Evolutionary conservation across 106 monocot genomes (phyloP), one percentile per base, ranked within the genome.

Genomic region (Xerophyta viscosa): DNA sequence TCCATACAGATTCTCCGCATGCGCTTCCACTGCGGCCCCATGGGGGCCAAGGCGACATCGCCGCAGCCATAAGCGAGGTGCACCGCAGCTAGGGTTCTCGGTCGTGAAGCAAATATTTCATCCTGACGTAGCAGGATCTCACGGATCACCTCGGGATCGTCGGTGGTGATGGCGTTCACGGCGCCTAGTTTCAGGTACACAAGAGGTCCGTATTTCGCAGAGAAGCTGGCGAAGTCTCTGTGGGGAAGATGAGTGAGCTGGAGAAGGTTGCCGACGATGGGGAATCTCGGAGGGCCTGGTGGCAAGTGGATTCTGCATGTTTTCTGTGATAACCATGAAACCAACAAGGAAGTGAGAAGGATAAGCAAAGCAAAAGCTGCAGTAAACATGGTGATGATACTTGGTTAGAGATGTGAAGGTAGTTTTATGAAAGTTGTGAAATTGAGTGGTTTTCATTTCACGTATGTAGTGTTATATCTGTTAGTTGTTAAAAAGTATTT

Each of bases 1-100:
- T 94, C 93, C 84, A 94, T 81, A 69, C 93, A 94, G 17, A 81
- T 84, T 36, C 93, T 50, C 15, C 93, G 49, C 93, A 94, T 88
- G 28, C 84, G 45, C 64, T 88, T 88, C 93, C 93, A 94, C 1
- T 68, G 71, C 0, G 84, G 58, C 12, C 93, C 88, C 48, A 84
- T 18, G 0, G 93, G 93, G 0, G 93, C 93, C 2, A 88, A 68
- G 9, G 93, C 93, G 12, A 94, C 80, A 24, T 94, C 93, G 0
- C 81, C 74, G 13, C 71, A 77, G 8, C 72, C 72, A 46, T 94
- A 94, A 14, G 93, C 93, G 8, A 94, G 67, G 41, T 76, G 69
- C 47, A 64, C 56, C 23, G 88, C 88, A 0, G 93, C 88, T 0
- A 70, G 48, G 2, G 93, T 94, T 4, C 68, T 63, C 13, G 93